phyloP scores from a whole-genome alignment of 768 basidiomycete species.

The Serendipita sp. region DNA sequence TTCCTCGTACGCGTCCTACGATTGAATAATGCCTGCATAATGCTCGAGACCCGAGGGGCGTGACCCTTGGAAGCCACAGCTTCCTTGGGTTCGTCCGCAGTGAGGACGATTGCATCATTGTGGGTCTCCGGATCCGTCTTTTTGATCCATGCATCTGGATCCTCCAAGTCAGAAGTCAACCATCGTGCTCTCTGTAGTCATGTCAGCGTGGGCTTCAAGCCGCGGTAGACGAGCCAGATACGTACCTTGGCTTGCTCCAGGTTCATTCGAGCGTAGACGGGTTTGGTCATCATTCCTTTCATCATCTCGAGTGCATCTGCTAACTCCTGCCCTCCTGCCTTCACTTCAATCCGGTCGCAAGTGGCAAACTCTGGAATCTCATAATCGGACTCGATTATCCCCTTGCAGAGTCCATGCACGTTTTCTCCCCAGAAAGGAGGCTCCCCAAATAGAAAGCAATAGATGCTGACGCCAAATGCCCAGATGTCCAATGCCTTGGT shows the following conservation, averaged over 20 bases:
- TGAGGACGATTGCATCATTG: conserved; percentile 38
- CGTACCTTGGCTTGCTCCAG: conserved; percentile 70
- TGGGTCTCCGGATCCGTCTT: conserved; percentile 34
- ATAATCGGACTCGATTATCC: conserved; percentile 68
- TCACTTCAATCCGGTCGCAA: conserved; percentile 26
- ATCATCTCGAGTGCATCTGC: conserved; percentile 49
- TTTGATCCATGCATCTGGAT: conserved; percentile 54
- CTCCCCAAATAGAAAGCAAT: conserved; percentile 78
- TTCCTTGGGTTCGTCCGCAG: conserved; percentile 57
- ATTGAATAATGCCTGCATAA: neutral
- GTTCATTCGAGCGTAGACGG: conserved; percentile 52
- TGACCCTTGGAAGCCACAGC: conserved; percentile 23
- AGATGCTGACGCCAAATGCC: conserved; percentile 93
- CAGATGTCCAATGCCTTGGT: conserved; percentile 94
- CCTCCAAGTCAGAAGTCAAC: conserved; percentile 49
- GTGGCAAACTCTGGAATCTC: conserved; percentile 45
- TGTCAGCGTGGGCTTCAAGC: conserved; percentile 25
- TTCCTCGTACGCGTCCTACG: neutral
- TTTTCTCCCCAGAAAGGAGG: conserved; percentile 41
- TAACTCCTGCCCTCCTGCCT: conserved; percentile 33
- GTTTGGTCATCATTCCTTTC: conserved; percentile 66
- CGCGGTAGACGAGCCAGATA: neutral
- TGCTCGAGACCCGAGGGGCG: neutral
- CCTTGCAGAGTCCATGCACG: conserved; percentile 63
- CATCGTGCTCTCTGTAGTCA: conserved; percentile 26